A percentile compares a stretch with the other conserved stretches of the same genome.
phyloP scores from a whole-genome alignment of 2,329 filamentous ascomycete genomes.

The Pezicula neosporulosa region DNA sequence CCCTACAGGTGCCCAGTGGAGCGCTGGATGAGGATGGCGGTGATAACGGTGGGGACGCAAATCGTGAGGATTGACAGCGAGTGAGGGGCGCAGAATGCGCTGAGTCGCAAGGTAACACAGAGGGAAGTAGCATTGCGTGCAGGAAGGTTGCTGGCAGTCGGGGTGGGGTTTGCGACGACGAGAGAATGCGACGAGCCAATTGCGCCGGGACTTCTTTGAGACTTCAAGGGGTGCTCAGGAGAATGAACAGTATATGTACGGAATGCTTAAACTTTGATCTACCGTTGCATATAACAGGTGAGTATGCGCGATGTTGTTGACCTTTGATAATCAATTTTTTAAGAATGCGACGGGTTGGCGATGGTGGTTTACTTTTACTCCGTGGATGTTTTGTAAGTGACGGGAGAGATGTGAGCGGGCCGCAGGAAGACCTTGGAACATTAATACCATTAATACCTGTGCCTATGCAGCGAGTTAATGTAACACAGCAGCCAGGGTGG shows the following conservation, averaged over 20 bases:
- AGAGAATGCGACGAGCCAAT: too few relatives aligned
- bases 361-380: neutral
- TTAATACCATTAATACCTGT: too few relatives aligned
- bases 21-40: constrained; percentile 46
- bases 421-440: neutral
- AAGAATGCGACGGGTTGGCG: neutral
- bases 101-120: constrained; percentile 52
- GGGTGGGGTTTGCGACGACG: neutral
- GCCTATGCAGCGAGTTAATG: neutral
- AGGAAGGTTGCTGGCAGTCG: neutral
- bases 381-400: neutral
- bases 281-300: too few relatives aligned
- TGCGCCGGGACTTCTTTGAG: too few relatives aligned
- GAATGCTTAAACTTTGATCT: too few relatives aligned
- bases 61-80: constrained; percentile 37
- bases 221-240: too few relatives aligned
- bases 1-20: constrained; percentile 56
- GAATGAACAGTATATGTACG: too few relatives aligned
- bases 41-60: constrained; percentile 52
- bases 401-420: neutral
- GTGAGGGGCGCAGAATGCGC: constrained; percentile 37
- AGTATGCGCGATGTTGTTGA: too few relatives aligned
- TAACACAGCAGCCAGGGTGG: too few relatives aligned
- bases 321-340: too few relatives aligned
- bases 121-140: constrained; percentile 53